phyloP scores from a whole-genome alignment of 2,329 filamentous ascomycete species.

The Xenoacremonium recifei region DNA sequence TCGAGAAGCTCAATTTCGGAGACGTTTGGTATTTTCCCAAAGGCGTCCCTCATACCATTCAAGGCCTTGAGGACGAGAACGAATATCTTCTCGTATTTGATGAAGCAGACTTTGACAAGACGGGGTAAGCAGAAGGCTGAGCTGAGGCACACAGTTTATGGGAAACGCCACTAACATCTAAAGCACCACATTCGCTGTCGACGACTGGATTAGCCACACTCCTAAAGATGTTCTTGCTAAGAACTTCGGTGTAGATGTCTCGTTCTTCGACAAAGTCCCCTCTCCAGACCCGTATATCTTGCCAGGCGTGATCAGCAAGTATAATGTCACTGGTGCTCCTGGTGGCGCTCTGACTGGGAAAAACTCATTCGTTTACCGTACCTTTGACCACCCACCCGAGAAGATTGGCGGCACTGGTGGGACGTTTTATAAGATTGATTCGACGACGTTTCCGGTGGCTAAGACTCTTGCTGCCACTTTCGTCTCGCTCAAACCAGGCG shows the following conservation, averaged over 20 bases:
- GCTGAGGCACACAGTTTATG: not conserved
- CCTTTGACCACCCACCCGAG: constrained; percentile 53
- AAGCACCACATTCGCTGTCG: constrained; percentile 69
- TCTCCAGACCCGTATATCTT: constrained; percentile 60
- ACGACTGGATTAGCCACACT: constrained; percentile 68
- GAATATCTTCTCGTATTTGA: constrained; percentile 68
- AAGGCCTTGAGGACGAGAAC: constrained; percentile 64
- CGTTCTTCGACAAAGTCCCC: constrained; percentile 59
- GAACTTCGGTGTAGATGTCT: constrained; percentile 63
- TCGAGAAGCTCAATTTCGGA: constrained; percentile 55
- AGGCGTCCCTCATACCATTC: constrained; percentile 61
- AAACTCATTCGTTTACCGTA: constrained; percentile 61
- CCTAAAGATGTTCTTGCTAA: constrained; percentile 62
- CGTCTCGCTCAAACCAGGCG: constrained; percentile 62
- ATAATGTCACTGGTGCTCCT: constrained; percentile 35
- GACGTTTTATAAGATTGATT: constrained; percentile 63
- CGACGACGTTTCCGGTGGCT: constrained; percentile 63
- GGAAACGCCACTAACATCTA: not conserved
- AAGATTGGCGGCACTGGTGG: constrained; percentile 61
- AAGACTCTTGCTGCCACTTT: constrained; percentile 65
- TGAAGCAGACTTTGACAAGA: constrained; percentile 63
- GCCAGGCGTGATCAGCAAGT: constrained; percentile 51
- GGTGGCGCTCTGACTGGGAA: constrained; percentile 52
- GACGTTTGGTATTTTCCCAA: constrained; percentile 71
- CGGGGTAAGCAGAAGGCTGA: constrained; percentile 41